Evolutionary conservation across 2,329 filamentous ascomycete genomes (phyloP).

Genomic region (Aspergillus tanneri): DNA sequence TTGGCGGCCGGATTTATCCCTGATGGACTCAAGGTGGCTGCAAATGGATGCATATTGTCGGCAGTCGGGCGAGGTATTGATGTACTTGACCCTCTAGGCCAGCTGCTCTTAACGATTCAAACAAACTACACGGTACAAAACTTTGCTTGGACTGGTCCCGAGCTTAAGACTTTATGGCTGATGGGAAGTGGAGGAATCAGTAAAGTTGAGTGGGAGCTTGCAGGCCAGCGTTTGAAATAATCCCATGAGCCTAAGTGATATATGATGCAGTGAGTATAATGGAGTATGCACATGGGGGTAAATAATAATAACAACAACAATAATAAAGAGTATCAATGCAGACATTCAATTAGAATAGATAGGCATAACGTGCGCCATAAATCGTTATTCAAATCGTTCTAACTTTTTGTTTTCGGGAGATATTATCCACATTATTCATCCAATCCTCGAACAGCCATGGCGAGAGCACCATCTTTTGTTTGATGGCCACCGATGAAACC

Average conservation of each 20-base stretch:
- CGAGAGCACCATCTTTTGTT: constrained; percentile 81
- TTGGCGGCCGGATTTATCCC: constrained; percentile 41
- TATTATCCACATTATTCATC: constrained; percentile 20
- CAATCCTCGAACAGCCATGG: constrained; percentile 65
- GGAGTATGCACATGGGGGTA: too few relatives aligned
- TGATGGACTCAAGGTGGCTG: constrained; percentile 46
- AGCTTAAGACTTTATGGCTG: constrained; percentile 43
- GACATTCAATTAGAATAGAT: neutral
- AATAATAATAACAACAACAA: too few relatives aligned
- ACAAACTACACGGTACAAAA: constrained; percentile 49
- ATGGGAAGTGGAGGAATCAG: constrained; percentile 42
- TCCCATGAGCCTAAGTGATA: neutral
- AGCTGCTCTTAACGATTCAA: constrained; percentile 41
- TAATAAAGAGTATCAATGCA: neutral
- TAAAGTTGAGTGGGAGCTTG: constrained; percentile 40
- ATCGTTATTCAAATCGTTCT: neutral
- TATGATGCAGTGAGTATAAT: neutral
- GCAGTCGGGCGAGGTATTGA: constrained; percentile 43
- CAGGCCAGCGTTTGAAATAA: constrained; percentile 30
- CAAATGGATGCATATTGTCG: constrained; percentile 43
- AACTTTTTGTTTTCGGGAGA: neutral
- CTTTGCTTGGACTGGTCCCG: constrained; percentile 44
- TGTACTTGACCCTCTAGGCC: constrained; percentile 40
- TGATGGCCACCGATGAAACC: constrained; percentile 97
- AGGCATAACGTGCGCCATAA: neutral